Percentiles rank a stretch among this genome's conserved stretches.
Evolutionary conservation across 2,329 filamentous ascomycete genomes (phyloP).

Genomic region (Phoma sp.): DNA sequence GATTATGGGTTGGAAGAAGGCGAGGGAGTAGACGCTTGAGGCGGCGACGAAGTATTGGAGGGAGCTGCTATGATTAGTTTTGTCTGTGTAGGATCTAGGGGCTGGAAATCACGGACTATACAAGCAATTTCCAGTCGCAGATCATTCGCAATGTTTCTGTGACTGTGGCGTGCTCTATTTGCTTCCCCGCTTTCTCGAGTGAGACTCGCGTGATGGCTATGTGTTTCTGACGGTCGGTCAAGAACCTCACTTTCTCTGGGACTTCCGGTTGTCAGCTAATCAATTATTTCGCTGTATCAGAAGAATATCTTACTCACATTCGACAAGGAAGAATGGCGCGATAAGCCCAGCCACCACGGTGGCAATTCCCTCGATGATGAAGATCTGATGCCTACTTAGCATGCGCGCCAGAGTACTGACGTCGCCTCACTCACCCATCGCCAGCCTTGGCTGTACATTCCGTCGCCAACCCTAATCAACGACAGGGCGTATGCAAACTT

Average conservation of each 20-base stretch:
- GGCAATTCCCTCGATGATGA: constrained; percentile 30
- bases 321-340: constrained; percentile 33
- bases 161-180: constrained; percentile 32
- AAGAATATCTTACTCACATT: constrained; percentile 20
- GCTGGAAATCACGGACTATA: constrained; percentile 25
- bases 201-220: constrained; percentile 32
- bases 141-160: constrained; percentile 32
- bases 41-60: constrained; percentile 40
- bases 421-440: constrained; percentile 21
- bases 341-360: constrained; percentile 27
- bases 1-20: constrained; percentile 34
- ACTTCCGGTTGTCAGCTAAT: constrained; percentile 7
- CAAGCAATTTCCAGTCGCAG: constrained; percentile 38
- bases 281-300: no score
- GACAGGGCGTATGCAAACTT: constrained; percentile 43
- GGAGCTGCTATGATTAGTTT: constrained; percentile 20
- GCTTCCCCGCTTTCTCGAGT: constrained; percentile 31
- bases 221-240: constrained; percentile 35
- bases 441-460: constrained; percentile 41
- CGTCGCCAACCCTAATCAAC: constrained; percentile 39
- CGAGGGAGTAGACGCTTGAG: constrained; percentile 33
- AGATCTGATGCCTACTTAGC: constrained; percentile 15
- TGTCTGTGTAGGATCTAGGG: neutral
- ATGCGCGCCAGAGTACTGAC: no score
- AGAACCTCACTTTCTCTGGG: constrained; percentile 36